A percentile compares a stretch with the other conserved stretches of the same genome.
Evolutionary conservation across 1,284 basidiomycete species (phyloP).

Genomic region (Agaricales sp.): DNA sequence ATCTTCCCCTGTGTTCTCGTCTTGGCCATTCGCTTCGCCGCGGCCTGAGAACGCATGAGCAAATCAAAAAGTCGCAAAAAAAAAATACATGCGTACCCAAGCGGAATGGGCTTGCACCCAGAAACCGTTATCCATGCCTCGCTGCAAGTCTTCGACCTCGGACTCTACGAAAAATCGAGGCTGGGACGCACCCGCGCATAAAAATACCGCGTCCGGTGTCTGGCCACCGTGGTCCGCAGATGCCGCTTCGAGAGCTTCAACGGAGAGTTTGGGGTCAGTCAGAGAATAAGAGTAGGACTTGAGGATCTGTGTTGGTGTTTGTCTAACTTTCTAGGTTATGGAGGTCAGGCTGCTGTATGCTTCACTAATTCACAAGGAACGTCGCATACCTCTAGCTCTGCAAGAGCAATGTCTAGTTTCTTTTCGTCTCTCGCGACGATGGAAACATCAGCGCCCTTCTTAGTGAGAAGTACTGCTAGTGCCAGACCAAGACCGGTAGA

Average conservation of each 20-base stretch:
- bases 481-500: slow-evolving; percentile 52
- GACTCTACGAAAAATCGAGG: slow-evolving; percentile 59
- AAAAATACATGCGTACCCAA: slow-evolving; percentile 26
- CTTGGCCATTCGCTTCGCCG: slow-evolving; percentile 39
- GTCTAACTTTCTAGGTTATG: slow-evolving; percentile 21
- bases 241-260: slow-evolving; percentile 39
- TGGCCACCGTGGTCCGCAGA: slow-evolving; percentile 28
- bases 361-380: background rate
- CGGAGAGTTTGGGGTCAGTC: slow-evolving; percentile 28
- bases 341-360: too few species aligned
- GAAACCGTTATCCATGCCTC: slow-evolving; percentile 33
- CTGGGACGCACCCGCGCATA: slow-evolving; percentile 53
- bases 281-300: slow-evolving; percentile 46
- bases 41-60: slow-evolving; percentile 25
- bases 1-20: slow-evolving; percentile 43
- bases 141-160: slow-evolving; percentile 36
- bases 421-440: slow-evolving; percentile 57
- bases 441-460: slow-evolving; percentile 58
- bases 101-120: slow-evolving; percentile 43
- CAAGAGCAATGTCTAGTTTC: slow-evolving; percentile 42
- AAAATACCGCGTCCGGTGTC: slow-evolving; percentile 56
- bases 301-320: slow-evolving; percentile 36
- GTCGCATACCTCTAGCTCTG: slow-evolving; percentile 49
- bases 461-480: slow-evolving; percentile 48
- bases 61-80: background rate